Evolutionary conservation across 1,284 basidiomycete species (phyloP), one percentile per base, ranked within the genome.

Genomic region (Cutaneotrichosporon sp.): DNA sequence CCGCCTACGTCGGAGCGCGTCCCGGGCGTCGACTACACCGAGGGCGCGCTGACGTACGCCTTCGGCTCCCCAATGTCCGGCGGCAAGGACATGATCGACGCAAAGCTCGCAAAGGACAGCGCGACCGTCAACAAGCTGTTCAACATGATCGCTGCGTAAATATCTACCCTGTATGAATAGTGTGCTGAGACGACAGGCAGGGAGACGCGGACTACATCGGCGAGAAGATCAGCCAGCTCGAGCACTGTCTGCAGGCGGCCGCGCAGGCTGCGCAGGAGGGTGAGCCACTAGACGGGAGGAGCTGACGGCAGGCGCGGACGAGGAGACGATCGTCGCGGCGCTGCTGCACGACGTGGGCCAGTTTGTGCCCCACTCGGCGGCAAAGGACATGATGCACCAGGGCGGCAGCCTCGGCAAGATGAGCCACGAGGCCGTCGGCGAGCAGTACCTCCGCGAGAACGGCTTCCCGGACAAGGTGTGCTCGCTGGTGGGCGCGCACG

Each of bases 301-400:
- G 25, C 58, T 63, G 58, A 59, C 50, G 16, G 25, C 62, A 33
- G 72, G 70, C 29, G 69, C 72, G 22, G 71, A 77, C 56, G 67
- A 69, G 11, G 62, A 58, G 24, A 75, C 74, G 2, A 52, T 75
- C n/a, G 58, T 71, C 43, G 75, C 74, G n/a, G 74, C 75, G 4
- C 66, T 76, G 18, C 60, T 77, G 14, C 75, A 77, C 61, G 75
- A 77, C 54, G 64, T 77, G 29, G 75, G 75, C 10, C 74, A 75
- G 54, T 76, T 76, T 58, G 46, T 77, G 13, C 73, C 74, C 14
- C 60, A 60, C 53, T 46, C 58, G 2, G 51, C 59, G 38, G 59
- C 69, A n/a, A 53, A 69, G 54, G 67, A 63, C 9, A 63, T 73
- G 67, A 64, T 61, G 38, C 56, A 58, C 49, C 54, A 64, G 7